Conservation (phyloP, 495 filamentous ascomycete genomes). For the Penicillium paradoxum region DNA sequence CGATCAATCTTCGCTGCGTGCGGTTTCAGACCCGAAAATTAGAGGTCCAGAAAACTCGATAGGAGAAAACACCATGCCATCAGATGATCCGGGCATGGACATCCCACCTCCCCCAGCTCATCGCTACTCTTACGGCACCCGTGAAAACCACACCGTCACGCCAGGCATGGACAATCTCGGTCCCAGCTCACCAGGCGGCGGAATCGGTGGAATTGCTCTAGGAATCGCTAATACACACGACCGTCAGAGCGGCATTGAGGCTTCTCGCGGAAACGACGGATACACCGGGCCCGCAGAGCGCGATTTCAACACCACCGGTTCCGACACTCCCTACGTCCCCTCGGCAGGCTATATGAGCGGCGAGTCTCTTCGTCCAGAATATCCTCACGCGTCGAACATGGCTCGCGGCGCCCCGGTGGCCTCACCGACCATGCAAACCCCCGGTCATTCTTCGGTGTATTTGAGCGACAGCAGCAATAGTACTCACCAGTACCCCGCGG, state of each 20-base stretch:
- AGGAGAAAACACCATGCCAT: neutral
- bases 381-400: slow-evolving; percentile 39
- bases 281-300: slow-evolving; percentile 42
- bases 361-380: slow-evolving; percentile 26
- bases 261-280: slow-evolving; percentile 46
- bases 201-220: slow-evolving; percentile 70
- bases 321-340: slow-evolving; percentile 45
- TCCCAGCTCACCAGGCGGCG: slow-evolving; percentile 65
- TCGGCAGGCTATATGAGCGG: slow-evolving; percentile 23
- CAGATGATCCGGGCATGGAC: slow-evolving; percentile 5
- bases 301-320: slow-evolving; percentile 37
- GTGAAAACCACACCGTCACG: slow-evolving; percentile 53
- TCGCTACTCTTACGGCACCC: slow-evolving; percentile 10
- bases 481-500: slow-evolving; percentile 25
- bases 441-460: slow-evolving; percentile 30
- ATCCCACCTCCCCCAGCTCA: slow-evolving; percentile 15
- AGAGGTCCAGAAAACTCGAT: neutral
- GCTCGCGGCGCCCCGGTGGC: slow-evolving; percentile 32
- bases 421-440: slow-evolving; percentile 34
- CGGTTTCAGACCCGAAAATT: neutral
- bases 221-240: slow-evolving; percentile 69
- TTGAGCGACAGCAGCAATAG: slow-evolving; percentile 19
- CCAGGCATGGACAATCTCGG: slow-evolving; percentile 75
- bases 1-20: neutral
- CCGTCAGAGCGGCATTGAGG: slow-evolving; percentile 67